phyloP scores from a whole-genome alignment of 257 asterid species.

The Solanum arcanum region DNA sequence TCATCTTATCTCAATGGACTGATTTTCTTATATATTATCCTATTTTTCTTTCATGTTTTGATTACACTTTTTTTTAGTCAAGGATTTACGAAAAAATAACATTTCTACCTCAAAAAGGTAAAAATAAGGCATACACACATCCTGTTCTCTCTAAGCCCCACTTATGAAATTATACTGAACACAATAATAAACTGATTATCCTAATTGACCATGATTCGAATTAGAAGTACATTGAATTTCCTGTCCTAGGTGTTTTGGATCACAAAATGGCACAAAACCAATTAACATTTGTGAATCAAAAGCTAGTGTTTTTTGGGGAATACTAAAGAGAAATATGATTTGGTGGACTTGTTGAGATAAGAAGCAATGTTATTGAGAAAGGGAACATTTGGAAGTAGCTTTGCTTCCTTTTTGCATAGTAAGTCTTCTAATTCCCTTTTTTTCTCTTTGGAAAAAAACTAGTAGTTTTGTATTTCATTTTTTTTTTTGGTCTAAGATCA shows the following conservation, averaged over 20 bases:
- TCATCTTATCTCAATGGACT: not conserved
- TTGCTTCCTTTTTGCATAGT: constrained; percentile 20
- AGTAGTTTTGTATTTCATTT: not conserved
- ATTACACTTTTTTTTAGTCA: too few relatives aligned
- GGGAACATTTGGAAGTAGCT: constrained; percentile 16
- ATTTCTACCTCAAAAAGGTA: not conserved
- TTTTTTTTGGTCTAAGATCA: not conserved
- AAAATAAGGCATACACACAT: not conserved
- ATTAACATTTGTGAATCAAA: not conserved
- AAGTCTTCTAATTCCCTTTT: not conserved
- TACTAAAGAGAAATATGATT: not conserved
- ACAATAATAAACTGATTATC: not conserved
- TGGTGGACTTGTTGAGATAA: constrained; percentile 9
- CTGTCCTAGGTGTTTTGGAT: not conserved
- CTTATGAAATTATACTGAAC: too few relatives aligned
- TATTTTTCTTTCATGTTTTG: not conserved
- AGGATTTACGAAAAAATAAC: too few relatives aligned
- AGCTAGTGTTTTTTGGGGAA: not conserved
- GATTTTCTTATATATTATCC: not conserved
- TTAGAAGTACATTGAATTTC: not conserved
- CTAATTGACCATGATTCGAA: not conserved
- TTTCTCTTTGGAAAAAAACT: too few relatives aligned
- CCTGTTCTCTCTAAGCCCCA: rapidly evolving
- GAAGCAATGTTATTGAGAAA: constrained; percentile 7
- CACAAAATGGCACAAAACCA: not conserved